Evolutionary conservation across 2,329 filamentous ascomycete genomes (phyloP), one percentile per base, ranked within the genome.

Genomic region (Phyllosticta paracitricarpa): DNA sequence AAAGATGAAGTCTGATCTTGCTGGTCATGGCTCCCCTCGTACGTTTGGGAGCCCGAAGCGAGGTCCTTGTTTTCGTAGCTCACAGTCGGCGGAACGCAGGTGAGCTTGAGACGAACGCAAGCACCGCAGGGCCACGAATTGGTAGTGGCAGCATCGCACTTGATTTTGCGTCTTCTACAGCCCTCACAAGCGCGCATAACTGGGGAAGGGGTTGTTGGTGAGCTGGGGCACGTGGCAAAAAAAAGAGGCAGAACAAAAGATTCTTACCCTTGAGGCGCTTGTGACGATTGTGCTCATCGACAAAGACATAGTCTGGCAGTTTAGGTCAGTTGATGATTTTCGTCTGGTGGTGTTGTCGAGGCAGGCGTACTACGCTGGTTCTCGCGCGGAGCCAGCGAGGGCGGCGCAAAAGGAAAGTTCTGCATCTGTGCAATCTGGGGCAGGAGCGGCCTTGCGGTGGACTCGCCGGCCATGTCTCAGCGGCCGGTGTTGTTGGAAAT

Each of bases 131-230:
- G 94, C 93, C 94, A 97, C 48, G 91, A 91, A 74, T 97, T 97
- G 51, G 92, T 97, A 14, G 93, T 96, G 22, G 93, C 93, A 58
- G 93, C 91, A 78, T 97, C 94, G 77, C 93, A 99, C 75, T 96
- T 96, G 73, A 99, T 99, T 76, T 99, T 99, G 70, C 93, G 85
- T 75, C 91, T 87, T 64, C 93, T 84, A 72, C 93, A 97, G 63
- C 93, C 93, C 77, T 97, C 93, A 75, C 93, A 97, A 61, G 93
- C 94, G 79, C 94, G 87, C 91, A 96, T 97, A 58, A 97, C 93
- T 95, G 65, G 56, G 56, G 51, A 22, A 2, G 19, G 1, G 19
- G 40, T 30, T 54, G 28, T 62, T 22, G 58, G 48, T 30, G 62
- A 52, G 58, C 53, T 62, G 58, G 65, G 57, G 65, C 55, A 35